A percentile compares a stretch with the other conserved stretches of the same genome.
Evolutionary conservation across 179 eudicot genomes (phyloP).

Genomic region (Gypsophila paniculata): DNA sequence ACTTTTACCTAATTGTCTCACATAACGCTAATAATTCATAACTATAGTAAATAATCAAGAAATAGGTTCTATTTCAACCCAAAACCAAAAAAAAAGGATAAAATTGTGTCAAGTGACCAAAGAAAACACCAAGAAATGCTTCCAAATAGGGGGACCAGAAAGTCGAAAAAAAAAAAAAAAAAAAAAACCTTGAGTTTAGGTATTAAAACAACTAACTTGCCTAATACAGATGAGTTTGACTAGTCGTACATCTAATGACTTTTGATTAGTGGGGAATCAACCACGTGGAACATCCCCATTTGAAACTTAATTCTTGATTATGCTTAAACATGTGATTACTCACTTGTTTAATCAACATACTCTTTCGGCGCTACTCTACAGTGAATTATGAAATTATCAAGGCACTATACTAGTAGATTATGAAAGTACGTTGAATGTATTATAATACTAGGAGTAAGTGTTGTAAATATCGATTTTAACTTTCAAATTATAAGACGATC

Average conservation of each 20-base stretch:
- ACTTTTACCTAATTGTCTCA: no score
- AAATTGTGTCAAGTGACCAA: neutral
- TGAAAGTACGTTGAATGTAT: no score
- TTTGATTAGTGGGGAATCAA: slow-evolving; percentile 14
- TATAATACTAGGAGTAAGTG: no score
- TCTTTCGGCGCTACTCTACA: slow-evolving; percentile 25
- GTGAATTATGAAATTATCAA: neutral
- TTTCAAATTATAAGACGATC: no score
- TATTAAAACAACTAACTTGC: neutral
- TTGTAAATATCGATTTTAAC: no score
- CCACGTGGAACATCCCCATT: slow-evolving; percentile 26
- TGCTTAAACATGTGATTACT: slow-evolving; percentile 25
- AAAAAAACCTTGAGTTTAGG: slow-evolving; percentile 11
- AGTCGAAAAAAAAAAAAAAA: slow-evolving; percentile 10
- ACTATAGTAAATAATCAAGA: neutral
- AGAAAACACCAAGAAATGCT: slow-evolving; percentile 25
- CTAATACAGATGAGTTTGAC: slow-evolving; percentile 25
- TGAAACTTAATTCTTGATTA: neutral
- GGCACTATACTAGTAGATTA: no score
- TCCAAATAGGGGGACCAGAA: slow-evolving; percentile 18
- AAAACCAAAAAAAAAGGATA: neutral
- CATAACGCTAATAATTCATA: neutral
- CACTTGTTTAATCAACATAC: slow-evolving; percentile 4
- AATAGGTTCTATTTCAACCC: neutral
- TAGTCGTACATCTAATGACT: slow-evolving; percentile 21